Conservation (phyloP, 768 basidiomycete genomes). For the Podaxis sp. region DNA sequence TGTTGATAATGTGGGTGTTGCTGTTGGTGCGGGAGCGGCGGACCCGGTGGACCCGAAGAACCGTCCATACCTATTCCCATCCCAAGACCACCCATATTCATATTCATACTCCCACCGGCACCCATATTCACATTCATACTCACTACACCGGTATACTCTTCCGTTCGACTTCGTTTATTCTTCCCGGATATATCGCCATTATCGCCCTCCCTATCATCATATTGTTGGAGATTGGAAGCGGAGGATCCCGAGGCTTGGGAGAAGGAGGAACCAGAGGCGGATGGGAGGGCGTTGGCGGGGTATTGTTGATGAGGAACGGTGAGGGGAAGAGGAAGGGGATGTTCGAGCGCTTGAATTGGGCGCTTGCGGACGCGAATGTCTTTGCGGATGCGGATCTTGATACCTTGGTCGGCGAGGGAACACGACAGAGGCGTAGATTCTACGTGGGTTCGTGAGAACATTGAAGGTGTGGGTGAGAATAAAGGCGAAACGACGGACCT, state of each 20-base stretch:
- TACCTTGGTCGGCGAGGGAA: constrained; percentile 92
- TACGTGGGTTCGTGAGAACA: constrained; percentile 26
- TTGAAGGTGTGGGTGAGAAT: neutral
- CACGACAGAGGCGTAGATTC: constrained; percentile 89
- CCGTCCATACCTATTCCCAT: constrained; percentile 22
- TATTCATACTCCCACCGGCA: neutral
- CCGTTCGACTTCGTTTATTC: constrained; percentile 34
- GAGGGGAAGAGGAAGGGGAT: constrained; percentile 25
- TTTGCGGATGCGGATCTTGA: constrained; percentile 92
- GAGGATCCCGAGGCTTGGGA: neutral
- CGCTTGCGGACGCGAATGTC: constrained; percentile 84
- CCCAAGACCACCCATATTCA: constrained; percentile 2
- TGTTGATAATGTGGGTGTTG: constrained; percentile 14
- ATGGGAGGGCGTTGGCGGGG: constrained; percentile 25
- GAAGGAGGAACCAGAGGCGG: neutral
- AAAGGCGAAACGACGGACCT: constrained; percentile 44
- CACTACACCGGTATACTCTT: constrained; percentile 21
- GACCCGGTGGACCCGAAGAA: constrained; percentile 12
- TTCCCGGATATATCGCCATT: constrained; percentile 26
- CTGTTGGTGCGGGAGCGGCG: constrained; percentile 26
- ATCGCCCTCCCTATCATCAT: constrained; percentile 26
- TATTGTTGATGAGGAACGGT: constrained; percentile 20
- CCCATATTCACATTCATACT: constrained; percentile 22
- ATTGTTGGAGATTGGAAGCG: neutral
- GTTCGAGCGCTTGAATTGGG: constrained; percentile 42